These are phyloP conservation scores for Paraleonurus japonicus DNA, from an alignment of 257 asterid species.

Conservation along the genomic window DNA sequence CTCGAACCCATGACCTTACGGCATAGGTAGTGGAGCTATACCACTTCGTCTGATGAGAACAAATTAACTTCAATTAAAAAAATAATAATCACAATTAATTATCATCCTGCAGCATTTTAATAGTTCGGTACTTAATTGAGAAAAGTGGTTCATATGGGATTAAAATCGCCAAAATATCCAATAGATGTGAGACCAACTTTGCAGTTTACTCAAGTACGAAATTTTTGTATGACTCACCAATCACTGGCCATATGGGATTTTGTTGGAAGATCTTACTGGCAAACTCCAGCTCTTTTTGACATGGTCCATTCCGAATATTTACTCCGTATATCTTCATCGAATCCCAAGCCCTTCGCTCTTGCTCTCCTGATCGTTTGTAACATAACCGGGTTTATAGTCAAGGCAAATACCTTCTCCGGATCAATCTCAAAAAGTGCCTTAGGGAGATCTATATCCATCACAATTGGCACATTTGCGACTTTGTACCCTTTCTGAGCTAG, in stretches of 20 bases:
- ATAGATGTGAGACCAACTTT: no score
- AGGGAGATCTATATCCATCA: conserved; percentile 64
- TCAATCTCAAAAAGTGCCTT: conserved; percentile 73
- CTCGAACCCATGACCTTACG: no score
- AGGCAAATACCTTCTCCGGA: conserved; percentile 78
- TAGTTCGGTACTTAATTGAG: no score
- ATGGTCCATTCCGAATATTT: conserved; percentile 74
- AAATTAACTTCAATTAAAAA: no score
- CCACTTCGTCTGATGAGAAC: no score
- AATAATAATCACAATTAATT: no score
- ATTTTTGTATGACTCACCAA: conserved; percentile 50
- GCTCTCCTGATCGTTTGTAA: conserved; percentile 77
- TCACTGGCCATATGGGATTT: conserved; percentile 95
- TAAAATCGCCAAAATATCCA: no score
- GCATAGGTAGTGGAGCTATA: no score
- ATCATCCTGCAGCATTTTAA: no score
- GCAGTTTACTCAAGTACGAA: no score
- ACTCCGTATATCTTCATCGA: conserved; percentile 45
- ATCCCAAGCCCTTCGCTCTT: conserved; percentile 80
- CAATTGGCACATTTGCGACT: conserved; percentile 95
- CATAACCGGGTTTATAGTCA: conserved; percentile 78
- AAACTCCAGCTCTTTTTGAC: conserved; percentile 69
- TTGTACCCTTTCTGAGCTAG: conserved; percentile 93
- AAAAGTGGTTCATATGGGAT: no score
- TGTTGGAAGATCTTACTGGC: conserved; percentile 66